Base-by-base conservation (phyloP, 805 yeast species). In the Candida yuanshanica region DNA sequence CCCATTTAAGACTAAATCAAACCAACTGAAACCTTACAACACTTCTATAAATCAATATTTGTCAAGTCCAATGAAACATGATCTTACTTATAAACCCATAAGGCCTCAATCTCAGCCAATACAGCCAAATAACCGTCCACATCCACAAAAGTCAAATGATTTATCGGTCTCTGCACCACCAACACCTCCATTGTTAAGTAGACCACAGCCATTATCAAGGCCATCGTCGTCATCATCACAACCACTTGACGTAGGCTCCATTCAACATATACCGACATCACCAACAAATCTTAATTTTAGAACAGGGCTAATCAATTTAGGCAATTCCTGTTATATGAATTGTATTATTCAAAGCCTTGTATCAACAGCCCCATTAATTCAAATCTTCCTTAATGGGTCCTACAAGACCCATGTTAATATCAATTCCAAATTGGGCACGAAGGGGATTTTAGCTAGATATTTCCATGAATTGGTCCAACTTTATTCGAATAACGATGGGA, bases 271-370 rank as follows among this genome's bases (percentile, higher is more conserved):
- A n/a, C n/a, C n/a, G n/a, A n/a, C n/a, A n/a, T n/a, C n/a, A n/a
- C n/a, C n/a, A n/a, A n/a, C n/a, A n/a, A n/a, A n/a, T n/a, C n/a
- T 35, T 26, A 42, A 38, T 35, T 42, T 43, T 23, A 66, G 78
- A 16, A 79, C 89, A 0, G 97, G 98, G 0, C 66, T 90, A 6
- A 68, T 71, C 12, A 90, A 90, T 58, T 66, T 90, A 46, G 96
- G 96, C 2, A 91, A 91, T 54, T 84, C 95, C 0, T 90, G 97
- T 60, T 90, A 90, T 61, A 83, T 90, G 89, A 90, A 90, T 62
- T 83, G 95, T 50, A 72, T 84, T 4, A 61, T 90, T n/a, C 98
- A 90, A 63, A 87, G 96, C 59, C 59, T 91, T 26, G 70, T 81
- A 4, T 90, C 91, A 1, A 79, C 91, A 0, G 77, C 78, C 1